A percentile compares a stretch with the other conserved stretches of the same genome.
These are phyloP conservation scores for Solanum peruvianum DNA, from an alignment of 257 asterid species.

Conservation along the genomic window DNA sequence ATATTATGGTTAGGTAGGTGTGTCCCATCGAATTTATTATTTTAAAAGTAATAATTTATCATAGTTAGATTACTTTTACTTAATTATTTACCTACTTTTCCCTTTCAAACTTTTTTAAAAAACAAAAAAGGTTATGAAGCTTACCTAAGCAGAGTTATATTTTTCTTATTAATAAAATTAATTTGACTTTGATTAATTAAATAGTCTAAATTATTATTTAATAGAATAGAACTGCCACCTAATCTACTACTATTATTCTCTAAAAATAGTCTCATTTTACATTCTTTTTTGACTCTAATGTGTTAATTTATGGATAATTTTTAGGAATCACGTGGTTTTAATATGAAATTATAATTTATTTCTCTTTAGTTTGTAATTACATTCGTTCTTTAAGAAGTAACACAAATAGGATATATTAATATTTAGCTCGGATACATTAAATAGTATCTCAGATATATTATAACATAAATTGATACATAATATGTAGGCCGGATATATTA, in stretches of 20 bases:
- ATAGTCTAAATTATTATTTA: background rate
- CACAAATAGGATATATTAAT: no score
- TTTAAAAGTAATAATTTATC: background rate
- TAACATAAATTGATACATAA: no score
- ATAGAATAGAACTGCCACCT: background rate
- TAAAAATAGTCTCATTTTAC: background rate
- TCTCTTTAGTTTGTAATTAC: no score
- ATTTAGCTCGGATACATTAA: no score
- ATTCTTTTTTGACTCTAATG: background rate
- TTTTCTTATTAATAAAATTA: background rate
- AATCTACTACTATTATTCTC: background rate
- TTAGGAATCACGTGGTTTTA: no score
- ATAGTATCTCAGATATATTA: no score
- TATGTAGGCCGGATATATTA: accelerated
- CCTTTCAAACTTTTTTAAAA: background rate
- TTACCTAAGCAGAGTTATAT: background rate
- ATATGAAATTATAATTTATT: no score
- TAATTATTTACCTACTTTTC: background rate
- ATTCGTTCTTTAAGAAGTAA: no score
- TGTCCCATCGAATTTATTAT: background rate
- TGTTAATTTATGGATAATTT: background rate
- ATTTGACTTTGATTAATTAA: background rate
- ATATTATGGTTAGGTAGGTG: background rate
- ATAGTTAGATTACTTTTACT: background rate
- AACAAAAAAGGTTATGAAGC: background rate